Base-by-base conservation (phyloP, 306 rosid species). In the Vigna radiata region DNA sequence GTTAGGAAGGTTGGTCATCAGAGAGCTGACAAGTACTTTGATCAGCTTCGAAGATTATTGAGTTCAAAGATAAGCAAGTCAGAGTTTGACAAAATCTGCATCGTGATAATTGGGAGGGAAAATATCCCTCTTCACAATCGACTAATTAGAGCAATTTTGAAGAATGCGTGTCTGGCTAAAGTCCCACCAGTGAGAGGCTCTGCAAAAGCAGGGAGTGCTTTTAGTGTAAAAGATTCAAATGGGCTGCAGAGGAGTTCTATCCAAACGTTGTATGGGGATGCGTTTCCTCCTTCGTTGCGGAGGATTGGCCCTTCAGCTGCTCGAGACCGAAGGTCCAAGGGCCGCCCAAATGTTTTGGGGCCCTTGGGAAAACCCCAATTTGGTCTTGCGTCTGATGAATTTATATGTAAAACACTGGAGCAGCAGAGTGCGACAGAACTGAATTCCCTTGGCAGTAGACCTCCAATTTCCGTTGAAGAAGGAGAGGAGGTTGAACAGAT, bases 401-500 rank as follows among this genome's bases (percentile, higher is more conserved):
- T 86, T 53, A 43, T 62, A 69, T 76, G 80, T 64, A 91, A 90
- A 88, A 85, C 82, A 25, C 91, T 50, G 75, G 91, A 91, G 90
- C 96, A 86, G 89, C 97, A 88, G 81, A 89, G 96, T 84, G 90
- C 98, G 53, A 91, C 94, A 10, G 99, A 96, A 79, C 83, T 96
- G 88, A 86, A 89, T 85, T 96, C 99, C 80, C 93, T 96, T 48
- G 96, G 97, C 13, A 92, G 99, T 75, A 89, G 97, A 68, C 98
- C 99, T 73, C 99, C 99, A 0, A 83, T 86, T 43, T 96, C 98
- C 4, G 99, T 96, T 53, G 99, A 96, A 88, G 99, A 96, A 21
- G 99, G 99, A 12, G 99, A 96, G 81, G 99, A 96, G 89, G 99
- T 96, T 58, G 98, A 92, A 82, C 98, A 96, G 86, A 78, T 68